Evolutionary conservation across 75 land plant genomes (phyloP).

Genomic region (Pinus tabuliformis): DNA sequence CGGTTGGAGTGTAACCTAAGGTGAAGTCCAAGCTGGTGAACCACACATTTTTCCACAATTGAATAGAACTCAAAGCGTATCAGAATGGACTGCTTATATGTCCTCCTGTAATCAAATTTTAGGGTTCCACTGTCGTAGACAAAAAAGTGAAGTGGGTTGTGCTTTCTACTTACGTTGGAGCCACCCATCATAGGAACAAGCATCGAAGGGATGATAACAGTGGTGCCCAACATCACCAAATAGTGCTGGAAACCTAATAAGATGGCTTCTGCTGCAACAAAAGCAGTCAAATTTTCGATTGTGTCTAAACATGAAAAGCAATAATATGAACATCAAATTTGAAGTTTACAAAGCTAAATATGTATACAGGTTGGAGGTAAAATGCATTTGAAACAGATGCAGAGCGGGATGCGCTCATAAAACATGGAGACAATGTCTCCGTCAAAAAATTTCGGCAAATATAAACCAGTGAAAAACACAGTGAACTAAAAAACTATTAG

Average conservation of each 20-base stretch:
- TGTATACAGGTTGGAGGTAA: not conserved
- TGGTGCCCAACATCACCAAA: slow-evolving; percentile 88
- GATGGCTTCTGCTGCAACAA: slow-evolving; percentile 89
- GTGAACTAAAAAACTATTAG: too few relatives aligned
- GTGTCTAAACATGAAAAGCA: not conserved
- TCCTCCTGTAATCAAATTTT: not conserved
- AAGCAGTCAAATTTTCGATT: not conserved
- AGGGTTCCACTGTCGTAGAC: too few relatives aligned
- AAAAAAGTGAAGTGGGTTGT: not conserved
- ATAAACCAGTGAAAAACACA: too few relatives aligned
- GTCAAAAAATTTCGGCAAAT: too few relatives aligned
- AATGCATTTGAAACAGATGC: not conserved
- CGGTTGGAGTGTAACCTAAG: not conserved
- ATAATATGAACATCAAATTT: not conserved
- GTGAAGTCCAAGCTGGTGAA: not conserved
- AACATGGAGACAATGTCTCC: not conserved
- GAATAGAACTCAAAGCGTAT: not conserved
- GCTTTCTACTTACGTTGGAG: slow-evolving; percentile 51
- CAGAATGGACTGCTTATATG: not conserved
- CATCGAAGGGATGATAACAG: slow-evolving; percentile 84
- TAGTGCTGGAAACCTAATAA: slow-evolving; percentile 96
- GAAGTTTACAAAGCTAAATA: not conserved
- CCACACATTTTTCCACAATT: not conserved
- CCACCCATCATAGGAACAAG: slow-evolving; percentile 91
- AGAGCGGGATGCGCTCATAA: not conserved